Evolutionary conservation across 257 asterid genomes (phyloP).

Genomic region (Nemophila menziesii): DNA sequence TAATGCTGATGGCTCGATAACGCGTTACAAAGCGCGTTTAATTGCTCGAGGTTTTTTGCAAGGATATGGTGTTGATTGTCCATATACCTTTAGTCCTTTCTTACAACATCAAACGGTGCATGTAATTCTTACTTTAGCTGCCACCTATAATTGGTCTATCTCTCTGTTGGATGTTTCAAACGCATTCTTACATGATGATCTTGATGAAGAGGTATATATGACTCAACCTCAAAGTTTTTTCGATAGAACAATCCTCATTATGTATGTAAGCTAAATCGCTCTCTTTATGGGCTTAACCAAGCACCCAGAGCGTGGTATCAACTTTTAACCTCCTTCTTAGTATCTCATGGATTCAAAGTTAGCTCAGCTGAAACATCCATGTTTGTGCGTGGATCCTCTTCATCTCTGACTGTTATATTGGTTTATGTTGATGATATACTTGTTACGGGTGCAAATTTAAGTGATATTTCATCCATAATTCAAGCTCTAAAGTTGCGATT

Average conservation of each 20-base stretch:
- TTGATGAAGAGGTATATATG: background rate
- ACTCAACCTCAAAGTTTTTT: background rate
- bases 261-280: background rate
- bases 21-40: background rate
- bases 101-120: background rate
- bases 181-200: background rate
- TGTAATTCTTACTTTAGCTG: background rate
- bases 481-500: background rate
- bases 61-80: background rate
- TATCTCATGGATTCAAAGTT: background rate
- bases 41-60: background rate
- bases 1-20: background rate
- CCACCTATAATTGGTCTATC: background rate
- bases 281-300: background rate
- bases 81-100: background rate
- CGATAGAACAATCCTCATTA: background rate
- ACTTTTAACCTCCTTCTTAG: background rate
- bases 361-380: background rate
- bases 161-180: background rate
- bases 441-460: background rate
- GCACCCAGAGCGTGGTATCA: background rate
- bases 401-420: background rate
- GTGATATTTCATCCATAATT: background rate
- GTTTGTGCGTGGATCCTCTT: background rate
- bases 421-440: background rate